Conservation (phyloP, 345 rosid genomes). For the Brassica carinata region DNA sequence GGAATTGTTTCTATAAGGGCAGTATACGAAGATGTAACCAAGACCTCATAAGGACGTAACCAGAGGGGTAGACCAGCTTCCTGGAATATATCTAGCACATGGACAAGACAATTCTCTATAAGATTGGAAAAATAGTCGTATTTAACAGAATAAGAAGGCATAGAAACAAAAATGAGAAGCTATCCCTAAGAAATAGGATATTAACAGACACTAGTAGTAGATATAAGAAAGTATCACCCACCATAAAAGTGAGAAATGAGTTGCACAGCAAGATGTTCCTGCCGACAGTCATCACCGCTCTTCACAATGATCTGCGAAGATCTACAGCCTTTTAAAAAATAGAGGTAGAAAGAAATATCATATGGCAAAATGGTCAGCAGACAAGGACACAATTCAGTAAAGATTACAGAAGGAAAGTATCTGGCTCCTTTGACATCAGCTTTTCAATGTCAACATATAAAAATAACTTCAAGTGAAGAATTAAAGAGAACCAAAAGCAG, state of each 20-base stretch:
- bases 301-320: constrained; percentile 74
- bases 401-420: constrained; percentile 9
- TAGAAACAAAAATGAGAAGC: background rate
- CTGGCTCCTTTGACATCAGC: constrained; percentile 11
- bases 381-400: constrained; percentile 18
- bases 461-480: background rate
- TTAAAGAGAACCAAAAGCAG: constrained; percentile 12
- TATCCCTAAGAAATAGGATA: constrained; percentile 9
- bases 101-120: background rate
- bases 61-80: constrained; percentile 99
- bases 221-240: constrained; percentile 42
- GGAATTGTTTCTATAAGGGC: constrained; percentile 98
- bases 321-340: constrained; percentile 28
- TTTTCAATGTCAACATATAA: constrained; percentile 3
- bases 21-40: constrained; percentile 95
- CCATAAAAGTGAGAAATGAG: constrained; percentile 97
- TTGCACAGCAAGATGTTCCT: constrained; percentile 99
- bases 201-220: constrained; percentile 2
- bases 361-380: constrained; percentile 3
- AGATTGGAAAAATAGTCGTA: background rate
- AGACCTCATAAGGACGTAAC: constrained; percentile 95
- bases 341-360: constrained; percentile 24
- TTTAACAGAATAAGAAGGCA: background rate
- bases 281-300: constrained; percentile 99
- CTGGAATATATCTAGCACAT: constrained; percentile 85